A percentile compares a stretch with the other conserved stretches of the same genome.
Conservation (phyloP, 148 eudicot species). For the Vaccinium corymbosum region DNA sequence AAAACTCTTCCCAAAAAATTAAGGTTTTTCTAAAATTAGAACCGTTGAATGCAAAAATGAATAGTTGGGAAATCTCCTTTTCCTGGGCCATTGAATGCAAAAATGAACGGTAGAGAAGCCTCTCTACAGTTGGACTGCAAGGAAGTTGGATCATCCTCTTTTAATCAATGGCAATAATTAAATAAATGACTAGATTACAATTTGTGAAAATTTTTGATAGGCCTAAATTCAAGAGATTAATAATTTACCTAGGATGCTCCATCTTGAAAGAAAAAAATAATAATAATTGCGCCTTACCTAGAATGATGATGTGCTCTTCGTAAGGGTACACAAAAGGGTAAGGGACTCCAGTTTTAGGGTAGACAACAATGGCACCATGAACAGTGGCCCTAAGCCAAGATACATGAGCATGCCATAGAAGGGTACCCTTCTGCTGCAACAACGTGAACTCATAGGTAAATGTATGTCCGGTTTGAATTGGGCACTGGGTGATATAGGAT, state of each 20-base stretch:
- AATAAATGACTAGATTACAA: too few species aligned
- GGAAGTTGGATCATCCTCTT: too few species aligned
- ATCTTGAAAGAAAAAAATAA: too few species aligned
- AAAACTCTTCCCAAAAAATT: too few species aligned
- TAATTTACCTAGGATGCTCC: conserved; percentile 35
- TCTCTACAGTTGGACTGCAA: too few species aligned
- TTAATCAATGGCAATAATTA: too few species aligned
- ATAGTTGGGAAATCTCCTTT: too few species aligned
- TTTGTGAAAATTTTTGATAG: too few species aligned
- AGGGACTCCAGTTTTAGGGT: conserved; percentile 54
- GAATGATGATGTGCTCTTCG: conserved; percentile 49
- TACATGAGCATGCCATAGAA: conserved; percentile 70
- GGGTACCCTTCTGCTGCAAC: conserved; percentile 58
- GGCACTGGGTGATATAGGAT: conserved; percentile 57
- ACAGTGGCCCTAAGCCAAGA: conserved; percentile 74
- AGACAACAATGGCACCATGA: conserved; percentile 59
- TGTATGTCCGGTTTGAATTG: conserved; percentile 48
- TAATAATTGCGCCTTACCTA: conserved; percentile 30
- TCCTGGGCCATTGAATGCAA: too few species aligned
- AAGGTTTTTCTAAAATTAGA: too few species aligned
- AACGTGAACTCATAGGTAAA: conserved; percentile 56
- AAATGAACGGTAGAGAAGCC: too few species aligned
- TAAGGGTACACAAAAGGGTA: conserved; percentile 55
- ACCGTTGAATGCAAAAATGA: too few species aligned
- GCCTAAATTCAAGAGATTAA: not conserved